A percentile compares a stretch with the other conserved stretches of the same genome.
These are phyloP conservation scores for Claviceps africana DNA, from an alignment of 2,329 filamentous ascomycete genomes.

Conservation along the genomic window DNA sequence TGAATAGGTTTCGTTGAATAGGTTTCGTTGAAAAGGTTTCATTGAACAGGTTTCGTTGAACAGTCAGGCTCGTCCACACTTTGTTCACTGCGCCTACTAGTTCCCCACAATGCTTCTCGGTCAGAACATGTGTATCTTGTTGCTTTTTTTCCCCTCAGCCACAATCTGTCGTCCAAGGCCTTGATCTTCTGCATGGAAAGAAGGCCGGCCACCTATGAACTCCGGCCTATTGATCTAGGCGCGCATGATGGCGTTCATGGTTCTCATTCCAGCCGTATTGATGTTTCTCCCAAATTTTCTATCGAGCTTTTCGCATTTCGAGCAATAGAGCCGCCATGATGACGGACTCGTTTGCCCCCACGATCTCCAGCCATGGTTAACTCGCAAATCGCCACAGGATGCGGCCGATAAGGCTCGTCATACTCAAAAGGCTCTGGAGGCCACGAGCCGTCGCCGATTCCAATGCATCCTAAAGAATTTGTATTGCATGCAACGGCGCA, in stretches of 20 bases:
- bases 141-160: neutral
- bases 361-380: neutral
- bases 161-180: neutral
- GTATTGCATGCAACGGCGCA: neutral
- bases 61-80: constrained; percentile 6
- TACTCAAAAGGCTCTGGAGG: neutral
- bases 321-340: neutral
- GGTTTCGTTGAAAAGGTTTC: constrained; percentile 6
- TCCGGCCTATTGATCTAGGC: neutral
- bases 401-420: neutral
- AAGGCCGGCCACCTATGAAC: neutral
- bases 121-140: neutral
- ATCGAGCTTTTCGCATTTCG: neutral
- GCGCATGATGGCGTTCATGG: neutral
- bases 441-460: neutral
- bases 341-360: neutral
- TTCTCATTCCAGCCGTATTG: neutral
- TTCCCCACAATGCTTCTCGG: constrained; percentile 21
- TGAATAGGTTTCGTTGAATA: constrained; percentile 4
- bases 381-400: neutral
- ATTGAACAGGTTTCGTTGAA: constrained; percentile 6
- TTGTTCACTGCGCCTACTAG: constrained; percentile 5
- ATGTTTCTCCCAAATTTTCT: neutral
- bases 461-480: neutral
- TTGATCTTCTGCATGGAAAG: neutral